These are phyloP conservation scores for Saccharomyces uvarum DNA, from an alignment of 1,139 yeast genomes.

Conservation along the genomic window DNA sequence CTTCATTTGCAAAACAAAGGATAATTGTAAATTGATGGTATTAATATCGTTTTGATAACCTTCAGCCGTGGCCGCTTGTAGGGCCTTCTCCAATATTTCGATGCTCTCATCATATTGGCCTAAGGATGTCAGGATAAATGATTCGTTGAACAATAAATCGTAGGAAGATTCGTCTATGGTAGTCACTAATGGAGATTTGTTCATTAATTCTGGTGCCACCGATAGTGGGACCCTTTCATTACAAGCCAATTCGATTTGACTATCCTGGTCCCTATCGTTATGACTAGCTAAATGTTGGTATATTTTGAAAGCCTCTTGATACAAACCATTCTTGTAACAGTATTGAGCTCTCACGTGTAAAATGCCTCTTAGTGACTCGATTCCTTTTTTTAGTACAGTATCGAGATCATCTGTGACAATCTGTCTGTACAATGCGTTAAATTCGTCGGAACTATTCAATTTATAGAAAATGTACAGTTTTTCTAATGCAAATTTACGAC, in stretches of 20 bases:
- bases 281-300: slow-evolving; percentile 44
- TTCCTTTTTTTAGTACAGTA: slow-evolving; percentile 13
- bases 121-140: slow-evolving; percentile 39
- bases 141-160: slow-evolving; percentile 61
- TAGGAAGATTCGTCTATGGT: slow-evolving; percentile 33
- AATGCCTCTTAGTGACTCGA: slow-evolving; percentile 41
- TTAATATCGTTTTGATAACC: slow-evolving; percentile 34
- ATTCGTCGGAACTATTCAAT: slow-evolving; percentile 40
- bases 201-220: slow-evolving; percentile 10
- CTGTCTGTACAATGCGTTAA: slow-evolving; percentile 37
- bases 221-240: slow-evolving; percentile 29
- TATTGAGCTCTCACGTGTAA: slow-evolving; percentile 79
- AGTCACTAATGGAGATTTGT: slow-evolving; percentile 21
- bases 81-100: slow-evolving; percentile 45
- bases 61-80: slow-evolving; percentile 29
- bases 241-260: slow-evolving; percentile 47
- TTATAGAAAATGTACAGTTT: slow-evolving; percentile 67
- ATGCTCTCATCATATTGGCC: slow-evolving; percentile 42
- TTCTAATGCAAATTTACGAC: slow-evolving; percentile 41
- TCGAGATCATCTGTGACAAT: slow-evolving; percentile 28
- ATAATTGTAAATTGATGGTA: slow-evolving; percentile 50
- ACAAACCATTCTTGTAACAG: slow-evolving; percentile 59
- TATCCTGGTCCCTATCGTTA: slow-evolving; percentile 24
- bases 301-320: slow-evolving; percentile 45
- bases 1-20: slow-evolving; percentile 50